Evolutionary conservation across 192 early-diverging fungal species (phyloP), one percentile per base, ranked within the genome.

Genomic region (Backusella liffmaniae): DNA sequence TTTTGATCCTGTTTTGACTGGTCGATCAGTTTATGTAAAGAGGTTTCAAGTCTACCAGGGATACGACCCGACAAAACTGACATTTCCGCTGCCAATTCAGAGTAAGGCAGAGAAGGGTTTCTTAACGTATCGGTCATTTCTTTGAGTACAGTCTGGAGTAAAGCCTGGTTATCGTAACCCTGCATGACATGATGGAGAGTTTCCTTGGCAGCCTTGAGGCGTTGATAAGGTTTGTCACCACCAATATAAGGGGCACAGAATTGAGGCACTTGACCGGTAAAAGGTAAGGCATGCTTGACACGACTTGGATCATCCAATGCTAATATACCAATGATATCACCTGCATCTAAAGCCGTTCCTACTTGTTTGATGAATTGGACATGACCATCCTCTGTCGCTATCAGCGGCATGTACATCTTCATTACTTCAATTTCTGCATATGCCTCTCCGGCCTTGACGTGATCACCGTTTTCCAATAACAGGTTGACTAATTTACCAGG

Each of bases 351-450:
- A 7, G 94, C 82, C 35, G 92, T 89, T 35, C 95, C 95, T 13
- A 94, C 90, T 78, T 95, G 96, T 78, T 96, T 94, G 79, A 91
- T 90, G 78, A 95, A 93, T 80, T 93, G 91, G 56, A 97, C 92
- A 26, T 95, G 83, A 49, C 97, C 97, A 84, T 92, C 92, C 77
- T 98, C 96, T n/a, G 88, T 83, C 37, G 96, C 93, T 23, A 96
- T 86, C 75, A 99, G 85, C 53, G 97, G 96, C 97, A 99, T 99
- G 86, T 97, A 97, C 97, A 99, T 99, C 86, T 99, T 99, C 97
- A 99, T 99, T 46, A 97, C 96, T 87, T 99, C 97, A 79, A 99
- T 98, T 80, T 98, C 97, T 42, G 97, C 97, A 85, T 94, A 98
- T 1, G 95, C 94, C 74, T 98, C 92, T 46, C 95, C 95, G 32